A percentile compares a stretch with the other conserved stretches of the same genome.
These are phyloP conservation scores for Lanmaoa rubissima DNA, from an alignment of 768 basidiomycete genomes.

Conservation along the genomic window DNA sequence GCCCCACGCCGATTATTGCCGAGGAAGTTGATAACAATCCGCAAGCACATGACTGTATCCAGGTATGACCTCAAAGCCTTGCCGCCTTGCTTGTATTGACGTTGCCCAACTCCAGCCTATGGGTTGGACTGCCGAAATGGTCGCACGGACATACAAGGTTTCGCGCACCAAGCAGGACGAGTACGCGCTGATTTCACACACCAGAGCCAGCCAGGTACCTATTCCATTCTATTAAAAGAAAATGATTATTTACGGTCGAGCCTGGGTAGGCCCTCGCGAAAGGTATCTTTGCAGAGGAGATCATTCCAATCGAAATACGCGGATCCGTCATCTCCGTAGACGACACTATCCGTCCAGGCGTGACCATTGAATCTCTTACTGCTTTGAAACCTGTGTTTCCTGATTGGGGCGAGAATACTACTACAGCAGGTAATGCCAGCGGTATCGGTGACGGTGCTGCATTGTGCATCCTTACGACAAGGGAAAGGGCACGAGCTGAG, in stretches of 20 bases:
- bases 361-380: slow-evolving; percentile 72
- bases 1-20: slow-evolving; percentile 69
- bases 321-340: slow-evolving; percentile 69
- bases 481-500: slow-evolving; percentile 70
- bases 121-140: slow-evolving; percentile 96
- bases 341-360: slow-evolving; percentile 85
- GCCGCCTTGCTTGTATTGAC: neutral
- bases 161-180: slow-evolving; percentile 84
- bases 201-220: slow-evolving; percentile 64
- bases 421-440: slow-evolving; percentile 84
- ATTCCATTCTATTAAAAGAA: neutral
- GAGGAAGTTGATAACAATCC: slow-evolving; percentile 55
- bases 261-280: slow-evolving; percentile 52
- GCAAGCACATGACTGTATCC: slow-evolving; percentile 73
- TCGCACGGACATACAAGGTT: slow-evolving; percentile 75
- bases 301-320: slow-evolving; percentile 78
- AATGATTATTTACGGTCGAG: neutral
- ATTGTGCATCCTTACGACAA: slow-evolving; percentile 76
- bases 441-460: slow-evolving; percentile 94
- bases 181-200: slow-evolving; percentile 86
- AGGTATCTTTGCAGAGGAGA: slow-evolving; percentile 84
- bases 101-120: slow-evolving; percentile 56
- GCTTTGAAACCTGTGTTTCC: slow-evolving; percentile 87
- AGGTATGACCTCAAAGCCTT: slow-evolving; percentile 35
- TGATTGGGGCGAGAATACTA: slow-evolving; percentile 66